Base-by-base conservation (phyloP, 1,139 yeast species). In the Taiozyma sp. region DNA sequence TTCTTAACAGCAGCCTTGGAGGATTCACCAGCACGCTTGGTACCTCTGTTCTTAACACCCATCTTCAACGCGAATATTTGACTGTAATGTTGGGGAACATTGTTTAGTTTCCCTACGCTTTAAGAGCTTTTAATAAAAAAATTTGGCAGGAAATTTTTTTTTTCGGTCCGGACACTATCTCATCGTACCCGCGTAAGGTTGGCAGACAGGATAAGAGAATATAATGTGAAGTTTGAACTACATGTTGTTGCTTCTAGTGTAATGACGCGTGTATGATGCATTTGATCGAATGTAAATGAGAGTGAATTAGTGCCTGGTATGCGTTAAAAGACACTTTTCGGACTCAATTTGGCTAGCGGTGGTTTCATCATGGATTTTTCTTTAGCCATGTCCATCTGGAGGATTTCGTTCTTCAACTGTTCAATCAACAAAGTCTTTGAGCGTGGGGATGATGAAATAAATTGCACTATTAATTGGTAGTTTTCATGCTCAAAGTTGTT, bases 401-500 rank as follows among this genome's bases (percentile, higher is more conserved):
- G 22, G 6, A 56, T 61, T 49, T 61, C 63, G 35, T 46, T 40
- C 1, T 57, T 50, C 45, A 61, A 49, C 39, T 55, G 61, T 32
- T 61, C 60, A 19, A 60, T 47, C 51, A 60, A 43, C 29, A 60
- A 46, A 13, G 57, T 47, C 19, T 52, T 52, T 6, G 41, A 37
- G 14, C 14, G 22, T 41, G 42, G 45, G 11, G 51, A 28, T 0
- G 34, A n/a, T 14, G 42, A 49, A 3, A 52, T 46, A 42, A 50
- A 53, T 3, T n/a, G 21, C 2, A 50, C 45, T 3, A 60, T 47
- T 34, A 40, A 51, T 16, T 21, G 29, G 43, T 53, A 50, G 50
- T 54, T 57, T 2, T 42, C 47, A 32, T 56, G 49, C 10, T 44
- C 42, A 22, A 40, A 39, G 44, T 58, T 56, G 16, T 53, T 52